Conservation (phyloP, 495 filamentous ascomycete genomes). For the Tirmania nivea region DNA sequence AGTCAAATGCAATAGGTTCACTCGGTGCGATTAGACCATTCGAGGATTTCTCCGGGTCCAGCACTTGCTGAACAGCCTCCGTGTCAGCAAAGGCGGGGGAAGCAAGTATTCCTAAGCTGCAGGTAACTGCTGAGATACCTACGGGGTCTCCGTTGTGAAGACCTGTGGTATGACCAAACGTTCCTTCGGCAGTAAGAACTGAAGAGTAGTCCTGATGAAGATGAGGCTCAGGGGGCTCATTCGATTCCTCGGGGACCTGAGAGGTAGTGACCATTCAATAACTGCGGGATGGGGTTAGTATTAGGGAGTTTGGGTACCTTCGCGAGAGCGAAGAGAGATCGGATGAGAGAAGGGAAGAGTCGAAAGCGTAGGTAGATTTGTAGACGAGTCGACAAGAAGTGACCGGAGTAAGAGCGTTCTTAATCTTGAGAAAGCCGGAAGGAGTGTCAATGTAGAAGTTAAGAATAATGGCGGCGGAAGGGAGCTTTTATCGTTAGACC, state of each 20-base stretch:
- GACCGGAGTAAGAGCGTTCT: too few species aligned
- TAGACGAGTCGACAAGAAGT: too few species aligned
- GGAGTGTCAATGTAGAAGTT: too few species aligned
- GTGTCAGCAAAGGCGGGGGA: not conserved
- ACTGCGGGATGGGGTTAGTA: not conserved
- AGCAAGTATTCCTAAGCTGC: not conserved
- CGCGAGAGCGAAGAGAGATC: not conserved
- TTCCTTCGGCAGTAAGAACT: too few species aligned
- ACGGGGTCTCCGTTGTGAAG: too few species aligned
- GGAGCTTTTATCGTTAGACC: too few species aligned
- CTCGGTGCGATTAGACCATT: too few species aligned
- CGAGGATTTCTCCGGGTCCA: not conserved
- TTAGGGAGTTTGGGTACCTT: not conserved
- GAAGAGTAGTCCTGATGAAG: not conserved
- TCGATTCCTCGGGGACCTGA: not conserved
- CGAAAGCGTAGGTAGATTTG: too few species aligned
- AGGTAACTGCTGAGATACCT: not conserved
- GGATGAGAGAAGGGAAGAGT: not conserved
- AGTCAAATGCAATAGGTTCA: too few species aligned
- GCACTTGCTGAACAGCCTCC: not conserved
- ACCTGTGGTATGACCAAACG: too few species aligned
- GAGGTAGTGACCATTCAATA: constrained; percentile 1
- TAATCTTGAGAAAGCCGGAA: too few species aligned
- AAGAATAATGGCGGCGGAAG: too few species aligned
- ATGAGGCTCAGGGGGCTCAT: not conserved